Conservation (phyloP, 2,329 filamentous ascomycete species). For the Colletotrichum sp. region DNA sequence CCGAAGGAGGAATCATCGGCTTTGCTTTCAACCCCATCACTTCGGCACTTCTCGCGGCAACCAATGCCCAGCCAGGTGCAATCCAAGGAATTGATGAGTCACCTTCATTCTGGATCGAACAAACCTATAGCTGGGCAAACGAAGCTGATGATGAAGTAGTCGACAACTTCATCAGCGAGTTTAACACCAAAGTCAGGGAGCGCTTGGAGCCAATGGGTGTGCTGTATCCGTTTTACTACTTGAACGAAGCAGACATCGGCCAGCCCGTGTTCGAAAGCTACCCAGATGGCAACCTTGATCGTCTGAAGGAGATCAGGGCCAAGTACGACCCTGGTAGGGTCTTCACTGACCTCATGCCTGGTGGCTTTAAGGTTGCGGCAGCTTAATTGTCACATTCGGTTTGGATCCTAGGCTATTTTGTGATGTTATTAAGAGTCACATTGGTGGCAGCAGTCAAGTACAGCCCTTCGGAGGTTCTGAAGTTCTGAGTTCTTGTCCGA, state of each 20-base stretch:
- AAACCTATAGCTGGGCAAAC: not conserved
- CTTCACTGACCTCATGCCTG: not conserved
- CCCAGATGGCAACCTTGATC: not conserved
- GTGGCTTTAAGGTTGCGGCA: not conserved
- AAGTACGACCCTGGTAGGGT: not conserved
- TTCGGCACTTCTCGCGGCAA: not conserved
- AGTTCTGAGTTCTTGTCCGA: not conserved
- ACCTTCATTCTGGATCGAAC: not conserved
- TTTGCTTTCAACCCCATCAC: not conserved
- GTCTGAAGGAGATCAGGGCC: not conserved
- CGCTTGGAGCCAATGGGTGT: not conserved
- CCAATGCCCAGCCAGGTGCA: not conserved
- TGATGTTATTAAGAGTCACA: rapidly evolving
- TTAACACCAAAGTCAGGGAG: not conserved
- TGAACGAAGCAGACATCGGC: not conserved
- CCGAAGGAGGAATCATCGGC: not conserved
- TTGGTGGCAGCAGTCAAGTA: rapidly evolving
- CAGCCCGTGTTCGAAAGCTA: constrained; percentile 4
- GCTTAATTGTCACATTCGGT: not conserved
- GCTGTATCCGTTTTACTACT: not conserved
- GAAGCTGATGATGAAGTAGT: not conserved
- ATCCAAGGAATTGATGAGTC: not conserved
- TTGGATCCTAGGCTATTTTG: not conserved
- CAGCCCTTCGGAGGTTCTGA: not conserved
- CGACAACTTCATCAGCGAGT: not conserved